phyloP scores from a whole-genome alignment of 2,329 filamentous ascomycete species.

The Epichloe bromicola region DNA sequence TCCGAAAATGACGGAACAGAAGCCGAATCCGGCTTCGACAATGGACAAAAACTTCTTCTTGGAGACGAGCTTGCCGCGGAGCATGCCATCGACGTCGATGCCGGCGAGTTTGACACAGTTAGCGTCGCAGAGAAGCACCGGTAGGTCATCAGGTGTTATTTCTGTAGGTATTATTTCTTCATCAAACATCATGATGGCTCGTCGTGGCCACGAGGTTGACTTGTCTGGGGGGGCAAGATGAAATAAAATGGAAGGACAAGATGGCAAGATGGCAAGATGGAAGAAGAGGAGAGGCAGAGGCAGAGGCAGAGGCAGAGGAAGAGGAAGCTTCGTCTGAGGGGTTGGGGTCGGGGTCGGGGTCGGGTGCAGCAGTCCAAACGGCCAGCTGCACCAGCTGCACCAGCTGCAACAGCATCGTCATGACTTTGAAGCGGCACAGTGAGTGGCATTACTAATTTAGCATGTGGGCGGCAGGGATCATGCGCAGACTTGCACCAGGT shows the following conservation, averaged over 20 bases:
- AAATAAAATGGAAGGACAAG: neutral
- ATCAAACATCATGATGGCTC: neutral
- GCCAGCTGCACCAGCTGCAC: neutral
- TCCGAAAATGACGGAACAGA: constrained; percentile 88
- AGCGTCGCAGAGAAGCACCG: constrained; percentile 56
- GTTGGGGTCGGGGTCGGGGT: too few relatives aligned
- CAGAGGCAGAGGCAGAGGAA: too few relatives aligned
- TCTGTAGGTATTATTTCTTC: too few relatives aligned
- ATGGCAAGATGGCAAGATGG: neutral
- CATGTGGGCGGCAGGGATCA: too few relatives aligned
- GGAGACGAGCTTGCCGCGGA: constrained; percentile 82
- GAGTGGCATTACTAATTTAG: too few relatives aligned
- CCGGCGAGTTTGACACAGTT: constrained; percentile 77
- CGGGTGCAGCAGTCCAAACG: too few relatives aligned
- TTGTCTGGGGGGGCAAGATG: neutral
- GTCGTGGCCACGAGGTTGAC: too few relatives aligned
- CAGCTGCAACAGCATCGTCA: neutral
- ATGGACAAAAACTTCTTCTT: constrained; percentile 88
- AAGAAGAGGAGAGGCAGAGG: neutral
- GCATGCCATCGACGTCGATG: constrained; percentile 72
- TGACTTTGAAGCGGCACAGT: neutral
- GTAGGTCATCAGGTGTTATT: constrained; percentile 51
- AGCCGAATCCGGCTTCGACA: constrained; percentile 71
- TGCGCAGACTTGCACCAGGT: too few relatives aligned
- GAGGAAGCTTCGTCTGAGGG: too few relatives aligned